A percentile compares a stretch with the other conserved stretches of the same genome.
These are phyloP conservation scores for Populus euphratica DNA, from an alignment of 345 rosid genomes.

Conservation along the genomic window DNA sequence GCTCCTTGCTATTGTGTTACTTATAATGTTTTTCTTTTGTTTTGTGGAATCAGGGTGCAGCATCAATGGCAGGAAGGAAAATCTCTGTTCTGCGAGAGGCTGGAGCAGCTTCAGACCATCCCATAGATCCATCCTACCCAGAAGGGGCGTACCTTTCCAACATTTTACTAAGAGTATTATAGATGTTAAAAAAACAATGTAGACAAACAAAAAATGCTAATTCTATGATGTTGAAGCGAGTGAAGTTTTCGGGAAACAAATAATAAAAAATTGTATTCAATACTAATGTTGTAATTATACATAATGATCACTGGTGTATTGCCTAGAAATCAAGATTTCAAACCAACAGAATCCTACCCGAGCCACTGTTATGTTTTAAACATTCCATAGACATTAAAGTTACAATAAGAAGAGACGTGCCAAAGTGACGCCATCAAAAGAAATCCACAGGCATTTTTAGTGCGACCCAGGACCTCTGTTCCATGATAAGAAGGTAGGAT, in stretches of 20 bases:
- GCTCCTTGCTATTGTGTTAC: neutral
- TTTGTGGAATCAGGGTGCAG: constrained; percentile 48
- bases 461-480: constrained; percentile 68
- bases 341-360: neutral
- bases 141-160: constrained; percentile 81
- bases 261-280: neutral
- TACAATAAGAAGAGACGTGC: neutral
- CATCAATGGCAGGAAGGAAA: constrained; percentile 59
- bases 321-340: neutral
- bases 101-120: constrained; percentile 87
- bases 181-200: neutral
- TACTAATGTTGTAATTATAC: neutral
- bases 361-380: neutral
- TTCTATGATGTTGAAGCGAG: neutral
- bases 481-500: constrained; percentile 96
- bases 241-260: neutral
- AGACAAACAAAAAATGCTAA: neutral
- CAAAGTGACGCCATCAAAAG: neutral
- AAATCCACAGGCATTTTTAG: neutral
- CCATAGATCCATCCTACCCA: constrained; percentile 77
- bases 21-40: neutral
- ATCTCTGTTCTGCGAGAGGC: constrained; percentile 60
- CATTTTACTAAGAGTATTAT: constrained; percentile 51
- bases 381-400: neutral
- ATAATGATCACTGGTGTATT: neutral